Base-by-base conservation (phyloP, 352 stramenopile species). In the Phytophthora tubulina region DNA sequence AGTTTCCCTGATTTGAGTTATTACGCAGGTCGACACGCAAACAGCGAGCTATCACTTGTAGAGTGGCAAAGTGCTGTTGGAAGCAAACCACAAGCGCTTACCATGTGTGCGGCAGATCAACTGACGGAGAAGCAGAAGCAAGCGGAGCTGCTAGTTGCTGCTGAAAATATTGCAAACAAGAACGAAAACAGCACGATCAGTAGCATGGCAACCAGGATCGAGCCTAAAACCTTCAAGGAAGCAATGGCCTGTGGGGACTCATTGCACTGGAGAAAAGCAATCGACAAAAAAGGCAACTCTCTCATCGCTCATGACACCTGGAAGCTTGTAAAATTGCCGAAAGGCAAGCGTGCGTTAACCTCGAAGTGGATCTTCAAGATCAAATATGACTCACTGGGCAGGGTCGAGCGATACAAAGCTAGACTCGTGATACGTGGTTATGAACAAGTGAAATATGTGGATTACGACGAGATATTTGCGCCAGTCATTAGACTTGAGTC, bases 341-440 rank as follows among this genome's bases (percentile, higher is more conserved):
- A 48, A 17, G 57, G 51, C 38, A 71, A 71, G 38, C 17, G 46
- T 17, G 63, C 54, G 7, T 46, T 73, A 8, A 63, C 66, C 3
- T 73, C 44, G 2, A 57, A 55, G 4, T 70, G 67, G 53, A 32
- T 74, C 11, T 74, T 70, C 45, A 66, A 70, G 3, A 41, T 58
- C 3, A 69, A 74, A 10, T 56, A 62, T 3, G 35, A 66, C 45
- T 59, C 32, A 10, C 9, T 48, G 3, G 58, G 66, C 1, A 60
- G 50, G 14, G 21, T 68, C 0, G 52, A 64, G 42, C 33, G 58
- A 10, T 65, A 74, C 17, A 74, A 74, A 33, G 45, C 67, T 0
- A 14, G 58, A 41, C 30, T 74, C 0, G 44, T 74, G 0, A 54
- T 74, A 6, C 31, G 53, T 13, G 66, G 51, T 1, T 73, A 57